A percentile compares a stretch with the other conserved stretches of the same genome.
These are phyloP conservation scores for Verticillium isaacii DNA, from an alignment of 2,329 filamentous ascomycete species.

Conservation along the genomic window DNA sequence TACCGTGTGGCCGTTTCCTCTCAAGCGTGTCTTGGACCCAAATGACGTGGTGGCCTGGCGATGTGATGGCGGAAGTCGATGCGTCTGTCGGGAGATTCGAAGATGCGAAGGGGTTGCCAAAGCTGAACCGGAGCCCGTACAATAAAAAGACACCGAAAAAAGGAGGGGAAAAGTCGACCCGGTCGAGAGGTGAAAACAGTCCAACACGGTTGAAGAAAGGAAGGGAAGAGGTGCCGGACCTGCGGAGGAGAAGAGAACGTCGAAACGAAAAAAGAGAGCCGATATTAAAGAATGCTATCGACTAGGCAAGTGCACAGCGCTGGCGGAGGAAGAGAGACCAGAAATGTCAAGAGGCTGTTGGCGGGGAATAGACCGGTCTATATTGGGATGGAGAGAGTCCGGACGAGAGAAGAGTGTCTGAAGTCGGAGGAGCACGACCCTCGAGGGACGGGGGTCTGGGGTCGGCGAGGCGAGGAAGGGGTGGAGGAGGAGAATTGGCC, in stretches of 20 bases:
- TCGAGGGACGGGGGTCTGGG: neutral
- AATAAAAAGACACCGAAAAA: neutral
- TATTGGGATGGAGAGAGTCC: neutral
- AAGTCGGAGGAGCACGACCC: neutral
- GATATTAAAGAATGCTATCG: conserved; percentile 50
- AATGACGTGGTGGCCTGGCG: neutral
- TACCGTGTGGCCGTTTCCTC: neutral
- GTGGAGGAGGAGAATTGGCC: conserved; percentile 12
- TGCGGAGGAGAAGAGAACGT: conserved; percentile 28
- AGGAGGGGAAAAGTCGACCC: conserved; percentile 11
- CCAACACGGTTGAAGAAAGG: conserved; percentile 19
- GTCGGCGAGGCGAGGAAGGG: conserved; percentile 8
- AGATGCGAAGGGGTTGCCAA: neutral
- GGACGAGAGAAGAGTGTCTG: conserved; percentile 7
- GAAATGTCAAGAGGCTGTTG: neutral
- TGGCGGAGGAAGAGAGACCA: conserved; percentile 17
- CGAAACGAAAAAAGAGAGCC: conserved; percentile 27
- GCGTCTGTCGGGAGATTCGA: neutral
- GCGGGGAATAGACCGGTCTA: neutral
- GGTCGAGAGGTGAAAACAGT: conserved; percentile 12
- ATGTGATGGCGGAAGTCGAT: neutral
- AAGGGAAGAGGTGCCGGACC: conserved; percentile 45
- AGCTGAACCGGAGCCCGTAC: neutral
- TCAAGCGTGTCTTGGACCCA: neutral
- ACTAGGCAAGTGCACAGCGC: conserved; percentile 46